A percentile compares a stretch with the other conserved stretches of the same genome.
Evolutionary conservation across 2,329 filamentous ascomycete genomes (phyloP).

Genomic region (Teratosphaeriaceae sp.): DNA sequence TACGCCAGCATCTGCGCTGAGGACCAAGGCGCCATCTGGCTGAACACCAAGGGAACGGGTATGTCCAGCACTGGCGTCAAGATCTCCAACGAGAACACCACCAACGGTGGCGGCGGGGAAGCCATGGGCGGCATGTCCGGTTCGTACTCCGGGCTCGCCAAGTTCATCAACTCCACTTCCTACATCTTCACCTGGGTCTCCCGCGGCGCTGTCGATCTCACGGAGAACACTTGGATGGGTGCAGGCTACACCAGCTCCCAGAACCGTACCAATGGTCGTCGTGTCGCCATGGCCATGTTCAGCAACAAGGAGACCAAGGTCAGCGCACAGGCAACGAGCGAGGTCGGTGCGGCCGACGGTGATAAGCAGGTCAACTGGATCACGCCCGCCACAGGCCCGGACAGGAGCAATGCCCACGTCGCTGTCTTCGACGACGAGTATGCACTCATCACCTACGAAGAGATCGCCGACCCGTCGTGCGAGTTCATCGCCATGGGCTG

Average conservation of each 20-base stretch:
- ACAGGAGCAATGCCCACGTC: conserved; percentile 54
- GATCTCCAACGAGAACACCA: conserved; percentile 56
- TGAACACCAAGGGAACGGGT: conserved; percentile 53
- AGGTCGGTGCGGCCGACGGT: conserved; percentile 47
- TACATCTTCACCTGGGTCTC: conserved; percentile 61
- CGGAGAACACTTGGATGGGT: conserved; percentile 53
- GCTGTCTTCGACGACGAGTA: conserved; percentile 47
- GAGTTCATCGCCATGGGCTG: conserved; percentile 55
- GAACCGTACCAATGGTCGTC: conserved; percentile 52
- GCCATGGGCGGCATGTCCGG: conserved; percentile 57
- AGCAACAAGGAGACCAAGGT: conserved; percentile 53
- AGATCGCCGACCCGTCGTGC: conserved; percentile 51
- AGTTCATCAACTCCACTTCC: conserved; percentile 44
- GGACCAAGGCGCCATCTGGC: conserved; percentile 58
- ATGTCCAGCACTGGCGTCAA: conserved; percentile 51
- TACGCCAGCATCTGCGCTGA: conserved; percentile 56
- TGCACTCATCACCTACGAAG: conserved; percentile 55
- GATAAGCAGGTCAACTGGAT: conserved; percentile 57
- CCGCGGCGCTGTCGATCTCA: conserved; percentile 50
- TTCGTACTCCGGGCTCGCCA: conserved; percentile 52
- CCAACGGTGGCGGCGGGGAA: conserved; percentile 53
- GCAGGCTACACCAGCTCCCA: conserved; percentile 46
- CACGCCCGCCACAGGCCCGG: conserved; percentile 39
- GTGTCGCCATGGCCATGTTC: conserved; percentile 53
- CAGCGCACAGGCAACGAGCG: conserved; percentile 47